phyloP scores from a whole-genome alignment of 768 basidiomycete species.

The Termitomyces heimii region DNA sequence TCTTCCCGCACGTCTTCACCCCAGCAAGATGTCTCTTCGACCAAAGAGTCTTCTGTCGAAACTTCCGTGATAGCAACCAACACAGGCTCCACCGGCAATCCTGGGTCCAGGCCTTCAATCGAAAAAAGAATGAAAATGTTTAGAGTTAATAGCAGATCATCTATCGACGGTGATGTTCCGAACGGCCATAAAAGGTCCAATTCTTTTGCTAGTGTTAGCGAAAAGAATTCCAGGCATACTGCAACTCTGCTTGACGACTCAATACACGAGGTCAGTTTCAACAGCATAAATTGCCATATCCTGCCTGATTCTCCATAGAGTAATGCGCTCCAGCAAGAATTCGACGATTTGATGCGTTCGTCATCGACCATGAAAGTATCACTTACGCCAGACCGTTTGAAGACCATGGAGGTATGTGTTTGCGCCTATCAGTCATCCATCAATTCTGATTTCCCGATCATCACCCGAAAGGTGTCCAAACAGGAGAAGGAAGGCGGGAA shows the following conservation, averaged over 20 bases:
- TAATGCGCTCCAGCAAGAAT: slow-evolving; percentile 63
- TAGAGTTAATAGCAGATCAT: slow-evolving; percentile 28
- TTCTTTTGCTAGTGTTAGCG: slow-evolving; percentile 49
- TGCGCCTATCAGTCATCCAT: slow-evolving; percentile 24
- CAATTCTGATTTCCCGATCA: slow-evolving; percentile 9
- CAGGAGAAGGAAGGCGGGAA: slow-evolving; percentile 55
- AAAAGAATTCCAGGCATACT: slow-evolving; percentile 33
- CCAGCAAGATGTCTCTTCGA: slow-evolving; percentile 32
- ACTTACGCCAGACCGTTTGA: slow-evolving; percentile 88
- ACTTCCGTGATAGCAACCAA: slow-evolving; percentile 24
- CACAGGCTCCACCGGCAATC: slow-evolving; percentile 11
- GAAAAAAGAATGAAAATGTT: slow-evolving; percentile 67
- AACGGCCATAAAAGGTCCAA: slow-evolving; percentile 50
- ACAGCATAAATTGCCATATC: background rate
- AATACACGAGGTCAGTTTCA: slow-evolving; percentile 28
- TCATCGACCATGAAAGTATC: slow-evolving; percentile 93
- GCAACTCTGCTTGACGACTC: slow-evolving; percentile 22
- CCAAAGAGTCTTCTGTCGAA: slow-evolving; percentile 34
- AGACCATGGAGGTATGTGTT: slow-evolving; percentile 82
- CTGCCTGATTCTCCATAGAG: slow-evolving; percentile 34
- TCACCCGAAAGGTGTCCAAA: slow-evolving; percentile 53
- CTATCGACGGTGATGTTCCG: slow-evolving; percentile 33
- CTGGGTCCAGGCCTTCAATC: slow-evolving; percentile 47
- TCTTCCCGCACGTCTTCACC: slow-evolving; percentile 42
- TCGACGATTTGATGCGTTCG: slow-evolving; percentile 90